Conservation (phyloP, 2,329 filamentous ascomycete genomes). For the Sclerotinia minor region DNA sequence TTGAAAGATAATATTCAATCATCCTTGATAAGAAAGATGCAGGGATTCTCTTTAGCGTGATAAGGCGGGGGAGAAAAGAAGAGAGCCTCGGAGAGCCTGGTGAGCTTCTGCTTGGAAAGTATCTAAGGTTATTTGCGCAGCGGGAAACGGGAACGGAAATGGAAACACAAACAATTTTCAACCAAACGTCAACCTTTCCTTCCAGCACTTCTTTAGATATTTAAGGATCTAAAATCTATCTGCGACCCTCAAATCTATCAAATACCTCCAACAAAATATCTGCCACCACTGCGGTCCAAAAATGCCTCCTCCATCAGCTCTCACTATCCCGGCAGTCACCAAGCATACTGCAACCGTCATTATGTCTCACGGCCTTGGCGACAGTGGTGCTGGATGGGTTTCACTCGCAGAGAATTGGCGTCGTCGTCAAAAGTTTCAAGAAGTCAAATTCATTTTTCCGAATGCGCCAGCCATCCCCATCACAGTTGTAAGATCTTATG, state of each 20-base stretch:
- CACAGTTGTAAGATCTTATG: slow-evolving; percentile 58
- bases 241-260: background rate
- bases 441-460: slow-evolving; percentile 92
- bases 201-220: background rate
- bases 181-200: background rate
- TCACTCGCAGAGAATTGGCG: slow-evolving; percentile 86
- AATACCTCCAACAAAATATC: background rate
- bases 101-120: background rate
- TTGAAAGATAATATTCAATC: slow-evolving; percentile 4
- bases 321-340: slow-evolving; percentile 76
- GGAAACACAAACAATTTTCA: background rate
- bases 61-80: slow-evolving; percentile 5
- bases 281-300: slow-evolving; percentile 10
- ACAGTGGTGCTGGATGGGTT: slow-evolving; percentile 77
- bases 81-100: no score
- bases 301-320: slow-evolving; percentile 42
- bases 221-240: background rate
- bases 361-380: slow-evolving; percentile 88
- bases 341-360: slow-evolving; percentile 94
- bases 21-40: slow-evolving; percentile 21
- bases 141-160: no score
- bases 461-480: slow-evolving; percentile 86
- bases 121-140: background rate
- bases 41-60: slow-evolving; percentile 5
- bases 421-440: slow-evolving; percentile 73